phyloP scores from a whole-genome alignment of 305 asterid genomes.

The Fraxinus sp. region DNA sequence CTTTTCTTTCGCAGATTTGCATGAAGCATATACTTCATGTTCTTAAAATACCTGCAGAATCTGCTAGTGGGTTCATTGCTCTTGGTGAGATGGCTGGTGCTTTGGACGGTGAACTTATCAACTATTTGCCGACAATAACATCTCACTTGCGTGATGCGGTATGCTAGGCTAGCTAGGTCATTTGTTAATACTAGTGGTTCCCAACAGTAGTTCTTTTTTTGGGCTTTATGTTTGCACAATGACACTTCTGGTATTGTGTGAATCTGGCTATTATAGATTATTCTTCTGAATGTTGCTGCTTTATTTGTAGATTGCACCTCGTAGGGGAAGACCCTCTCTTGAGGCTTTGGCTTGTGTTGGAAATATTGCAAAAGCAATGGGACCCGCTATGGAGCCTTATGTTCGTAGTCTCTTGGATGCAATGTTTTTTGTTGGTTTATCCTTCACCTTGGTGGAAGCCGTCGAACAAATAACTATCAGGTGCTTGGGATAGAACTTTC shows the following conservation, averaged over 20 bases:
- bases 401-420: slow-evolving; percentile 87
- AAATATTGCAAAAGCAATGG: slow-evolving; percentile 97
- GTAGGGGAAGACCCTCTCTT: slow-evolving; percentile 89
- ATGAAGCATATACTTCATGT: slow-evolving; percentile 98
- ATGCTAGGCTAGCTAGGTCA: slow-evolving; percentile 29
- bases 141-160: slow-evolving; percentile 97
- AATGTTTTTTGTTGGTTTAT: slow-evolving; percentile 88
- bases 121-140: slow-evolving; percentile 98
- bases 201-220: not conserved
- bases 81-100: slow-evolving; percentile 99
- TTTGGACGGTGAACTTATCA: slow-evolving; percentile 90
- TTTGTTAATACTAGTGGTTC: slow-evolving; percentile 13
- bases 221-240: slow-evolving; percentile 5
- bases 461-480: slow-evolving; percentile 81
- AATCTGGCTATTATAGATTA: slow-evolving; percentile 20
- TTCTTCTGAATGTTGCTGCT: slow-evolving; percentile 24
- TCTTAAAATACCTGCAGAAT: slow-evolving; percentile 92
- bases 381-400: slow-evolving; percentile 79
- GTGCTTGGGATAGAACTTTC: slow-evolving; percentile 37
- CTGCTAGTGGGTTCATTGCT: slow-evolving; percentile 96
- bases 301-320: slow-evolving; percentile 85
- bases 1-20: slow-evolving; percentile 66
- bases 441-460: slow-evolving; percentile 76
- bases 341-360: slow-evolving; percentile 99
- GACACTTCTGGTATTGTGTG: slow-evolving; percentile 20